Evolutionary conservation across 129 eudicot genomes (phyloP).

Genomic region (Helianthus annuus): HanXRQr2.0-SUNRISE NC_035442.2:132847949-132848448

Average conservation of each 20-base stretch:
- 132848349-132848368: too few relatives aligned
- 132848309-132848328: slow-evolving; percentile 93
- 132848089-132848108: slow-evolving; percentile 98
- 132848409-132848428: too few relatives aligned
- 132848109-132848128: slow-evolving; percentile 66
- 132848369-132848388: too few relatives aligned
- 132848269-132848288: slow-evolving; percentile 81
- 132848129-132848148: not conserved
- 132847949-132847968: not conserved
- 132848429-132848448: too few relatives aligned
- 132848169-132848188: not conserved
- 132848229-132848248: slow-evolving; percentile 93
- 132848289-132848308: slow-evolving; percentile 93
- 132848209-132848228: slow-evolving; percentile 66
- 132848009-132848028: slow-evolving; percentile 64
- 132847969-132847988: not conserved
- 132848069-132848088: slow-evolving; percentile 91
- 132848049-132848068: slow-evolving; percentile 91
- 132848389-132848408: too few relatives aligned
- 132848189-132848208: not conserved
- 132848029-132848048: slow-evolving; percentile 80
- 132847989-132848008: not conserved
- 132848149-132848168: not conserved
- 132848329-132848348: slow-evolving; percentile 98
- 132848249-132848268: slow-evolving; percentile 86